Evolutionary conservation across 1,284 basidiomycete species (phyloP), one percentile per base, ranked within the genome.

Genomic region (Ceratobasidium sp.): DNA sequence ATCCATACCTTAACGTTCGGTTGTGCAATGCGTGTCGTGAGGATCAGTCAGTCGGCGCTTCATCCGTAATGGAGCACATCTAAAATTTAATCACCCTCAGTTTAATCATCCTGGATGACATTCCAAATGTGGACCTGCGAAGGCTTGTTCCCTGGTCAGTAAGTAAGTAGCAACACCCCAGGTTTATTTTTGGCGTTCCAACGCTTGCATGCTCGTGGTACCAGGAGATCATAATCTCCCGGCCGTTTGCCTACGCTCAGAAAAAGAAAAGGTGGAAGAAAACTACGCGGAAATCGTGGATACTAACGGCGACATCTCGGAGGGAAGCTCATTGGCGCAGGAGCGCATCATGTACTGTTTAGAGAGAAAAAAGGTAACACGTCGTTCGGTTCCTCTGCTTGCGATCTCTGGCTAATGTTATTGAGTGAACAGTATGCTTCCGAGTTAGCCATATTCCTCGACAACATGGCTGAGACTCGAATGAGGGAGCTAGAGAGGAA

Each of bases 11-110:
- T 2, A 29, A 37, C 8, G 63, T 65, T 27, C 43, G 63, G 13
- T 31, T 51, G 0, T 65, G 63, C 29, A 51, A 65, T 14, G 31
- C 46, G 27, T 65, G 46, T 51, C 63, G 63, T 22, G 63, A 43
- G 29, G 31, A n/a, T 0, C 14, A 14, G 63, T 65, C 1, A 2
- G 46, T 31, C 22, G 5, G 13, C 5, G 29, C n/a, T 27, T 29
- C 7, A 4, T 22, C 22, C 9, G n/a, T n/a, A n/a, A n/a, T n/a
- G n/a, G n/a, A n/a, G n/a, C n/a, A n/a, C n/a, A n/a, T n/a, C n/a
- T n/a, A n/a, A n/a, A n/a, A n/a, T n/a, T n/a, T n/a, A n/a, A n/a
- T n/a, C n/a, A n/a, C n/a, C n/a, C n/a, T n/a, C n/a, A n/a, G n/a
- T n/a, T n/a, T n/a, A n/a, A n/a, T n/a, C n/a, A n/a, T n/a, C n/a